Evolutionary conservation across 345 rosid genomes (phyloP).

Genomic region (Capsella bursapastoris): DNA sequence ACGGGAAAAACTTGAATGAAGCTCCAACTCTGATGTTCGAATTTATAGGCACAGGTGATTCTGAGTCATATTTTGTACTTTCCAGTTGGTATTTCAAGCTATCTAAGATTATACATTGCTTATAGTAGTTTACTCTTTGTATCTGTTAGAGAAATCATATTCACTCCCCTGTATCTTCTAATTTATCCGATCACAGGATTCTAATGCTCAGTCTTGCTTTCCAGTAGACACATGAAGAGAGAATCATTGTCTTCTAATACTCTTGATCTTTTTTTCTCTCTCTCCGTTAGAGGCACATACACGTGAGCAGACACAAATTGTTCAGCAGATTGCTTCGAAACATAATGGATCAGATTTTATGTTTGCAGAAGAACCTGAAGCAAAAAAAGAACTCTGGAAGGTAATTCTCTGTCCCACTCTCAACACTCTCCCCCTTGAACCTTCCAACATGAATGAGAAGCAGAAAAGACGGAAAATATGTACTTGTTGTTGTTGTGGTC

Average conservation of each 20-base stretch:
- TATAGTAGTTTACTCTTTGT: slow-evolving; percentile 10
- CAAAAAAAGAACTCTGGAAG: slow-evolving; percentile 93
- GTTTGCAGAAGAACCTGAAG: slow-evolving; percentile 82
- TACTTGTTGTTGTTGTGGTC: neutral
- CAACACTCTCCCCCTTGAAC: slow-evolving; percentile 2
- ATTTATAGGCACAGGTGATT: slow-evolving; percentile 83
- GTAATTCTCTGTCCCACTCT: slow-evolving; percentile 43
- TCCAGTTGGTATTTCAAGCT: slow-evolving; percentile 14
- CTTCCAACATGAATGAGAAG: slow-evolving; percentile 13
- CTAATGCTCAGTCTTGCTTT: slow-evolving; percentile 3
- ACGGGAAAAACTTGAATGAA: slow-evolving; percentile 79
- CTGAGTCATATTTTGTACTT: slow-evolving; percentile 16
- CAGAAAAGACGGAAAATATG: neutral
- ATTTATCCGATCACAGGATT: neutral
- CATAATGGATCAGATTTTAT: slow-evolving; percentile 87
- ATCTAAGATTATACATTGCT: neutral
- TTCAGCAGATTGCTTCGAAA: slow-evolving; percentile 81
- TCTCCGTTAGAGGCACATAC: slow-evolving; percentile 71
- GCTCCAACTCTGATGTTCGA: slow-evolving; percentile 94
- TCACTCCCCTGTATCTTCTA: neutral
- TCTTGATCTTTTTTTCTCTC: slow-evolving; percentile 18
- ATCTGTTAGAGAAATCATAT: neutral
- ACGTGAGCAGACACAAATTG: slow-evolving; percentile 77
- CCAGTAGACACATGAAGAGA: neutral
- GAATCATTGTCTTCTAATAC: slow-evolving; percentile 14